Percentiles rank a stretch among this genome's conserved stretches.
phyloP scores from a whole-genome alignment of 257 asterid genomes.

The Solanum okadae region DNA sequence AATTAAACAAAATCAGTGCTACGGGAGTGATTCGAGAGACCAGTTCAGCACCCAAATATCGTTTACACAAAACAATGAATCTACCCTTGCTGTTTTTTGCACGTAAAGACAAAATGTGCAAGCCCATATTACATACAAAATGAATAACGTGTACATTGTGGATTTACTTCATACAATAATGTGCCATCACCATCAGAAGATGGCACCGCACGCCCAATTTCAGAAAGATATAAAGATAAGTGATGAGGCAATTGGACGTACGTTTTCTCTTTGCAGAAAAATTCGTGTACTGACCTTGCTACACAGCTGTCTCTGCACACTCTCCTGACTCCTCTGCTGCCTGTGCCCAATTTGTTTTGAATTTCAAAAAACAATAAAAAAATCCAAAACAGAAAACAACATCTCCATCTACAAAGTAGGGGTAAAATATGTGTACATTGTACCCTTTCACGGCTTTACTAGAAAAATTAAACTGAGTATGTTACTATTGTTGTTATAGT shows the following conservation, averaged over 20 bases:
- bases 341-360: background rate
- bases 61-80: background rate
- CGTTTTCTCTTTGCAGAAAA: background rate
- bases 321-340: background rate
- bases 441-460: background rate
- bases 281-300: background rate
- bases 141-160: background rate
- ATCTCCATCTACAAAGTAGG: background rate
- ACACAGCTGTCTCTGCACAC: background rate
- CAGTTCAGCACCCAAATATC: background rate
- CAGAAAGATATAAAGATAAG: background rate
- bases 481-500: background rate
- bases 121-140: background rate
- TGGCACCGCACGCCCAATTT: background rate
- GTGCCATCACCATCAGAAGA: background rate
- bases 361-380: background rate
- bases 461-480: background rate
- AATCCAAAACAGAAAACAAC: background rate
- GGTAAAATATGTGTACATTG: background rate
- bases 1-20: background rate
- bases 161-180: background rate
- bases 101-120: background rate
- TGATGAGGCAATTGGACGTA: background rate
- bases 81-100: background rate
- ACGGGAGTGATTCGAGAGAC: background rate